Evolutionary conservation across 2,329 filamentous ascomycete genomes (phyloP).

Genomic region (Arachnomyces sp.): DNA sequence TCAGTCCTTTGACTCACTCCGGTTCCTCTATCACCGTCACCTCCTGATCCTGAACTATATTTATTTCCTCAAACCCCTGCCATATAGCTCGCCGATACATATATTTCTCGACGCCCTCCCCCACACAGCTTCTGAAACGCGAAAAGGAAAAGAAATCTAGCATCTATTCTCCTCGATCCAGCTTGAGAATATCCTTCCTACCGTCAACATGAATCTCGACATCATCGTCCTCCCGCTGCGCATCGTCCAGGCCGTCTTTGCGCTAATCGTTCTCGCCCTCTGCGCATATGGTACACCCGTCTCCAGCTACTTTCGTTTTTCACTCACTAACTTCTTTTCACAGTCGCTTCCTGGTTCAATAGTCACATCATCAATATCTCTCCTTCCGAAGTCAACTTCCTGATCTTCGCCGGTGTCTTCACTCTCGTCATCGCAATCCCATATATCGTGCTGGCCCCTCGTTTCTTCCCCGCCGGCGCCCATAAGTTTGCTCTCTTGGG

Average conservation of each 20-base stretch:
- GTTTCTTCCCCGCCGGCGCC: slow-evolving; percentile 53
- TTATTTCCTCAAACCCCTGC: too few species aligned
- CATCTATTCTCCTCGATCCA: too few species aligned
- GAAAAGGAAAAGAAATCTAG: too few species aligned
- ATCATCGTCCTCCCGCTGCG: slow-evolving; percentile 40
- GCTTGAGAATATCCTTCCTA: too few species aligned
- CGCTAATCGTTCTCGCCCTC: slow-evolving; percentile 67
- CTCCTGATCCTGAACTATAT: too few species aligned
- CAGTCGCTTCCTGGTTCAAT: slow-evolving; percentile 50
- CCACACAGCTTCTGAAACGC: too few species aligned
- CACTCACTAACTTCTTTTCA: neutral
- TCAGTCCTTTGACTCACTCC: too few species aligned
- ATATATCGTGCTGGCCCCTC: slow-evolving; percentile 63
- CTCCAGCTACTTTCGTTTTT: slow-evolving; percentile 2
- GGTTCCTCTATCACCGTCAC: too few species aligned
- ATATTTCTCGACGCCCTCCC: too few species aligned
- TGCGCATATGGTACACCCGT: slow-evolving; percentile 59
- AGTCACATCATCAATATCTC: slow-evolving; percentile 35
- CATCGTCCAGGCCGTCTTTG: slow-evolving; percentile 58
- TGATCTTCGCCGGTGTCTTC: slow-evolving; percentile 74
- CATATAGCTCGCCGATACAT: too few species aligned
- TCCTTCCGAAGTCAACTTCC: slow-evolving; percentile 61
- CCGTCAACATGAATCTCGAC: slow-evolving; percentile 6
- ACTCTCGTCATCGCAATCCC: slow-evolving; percentile 59
- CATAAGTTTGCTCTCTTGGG: slow-evolving; percentile 59